These are phyloP conservation scores for Bipolaris oryzae DNA, from an alignment of 2,329 filamentous ascomycete species.

Conservation along the genomic window DNA sequence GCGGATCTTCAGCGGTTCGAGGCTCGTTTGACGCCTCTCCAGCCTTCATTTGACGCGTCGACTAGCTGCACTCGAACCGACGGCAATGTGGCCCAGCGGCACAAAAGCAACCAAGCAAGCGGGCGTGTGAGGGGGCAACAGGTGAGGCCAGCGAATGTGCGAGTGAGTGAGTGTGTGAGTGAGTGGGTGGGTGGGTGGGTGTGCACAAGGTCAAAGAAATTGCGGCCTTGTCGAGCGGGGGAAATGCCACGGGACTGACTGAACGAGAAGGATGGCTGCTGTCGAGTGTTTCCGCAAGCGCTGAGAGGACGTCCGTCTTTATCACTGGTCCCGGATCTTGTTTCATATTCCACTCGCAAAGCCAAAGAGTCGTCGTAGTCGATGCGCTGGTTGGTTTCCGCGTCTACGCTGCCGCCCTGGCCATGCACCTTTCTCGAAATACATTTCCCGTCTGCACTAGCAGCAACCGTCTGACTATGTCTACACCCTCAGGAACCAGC, in stretches of 20 bases:
- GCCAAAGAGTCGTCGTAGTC: constrained; percentile 22
- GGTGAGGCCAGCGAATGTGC: constrained; percentile 2
- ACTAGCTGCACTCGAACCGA: constrained; percentile 4
- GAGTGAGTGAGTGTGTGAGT: background rate
- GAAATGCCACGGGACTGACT: constrained; percentile 15
- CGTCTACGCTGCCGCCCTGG: constrained; percentile 18
- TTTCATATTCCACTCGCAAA: constrained; percentile 39
- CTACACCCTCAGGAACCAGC: background rate
- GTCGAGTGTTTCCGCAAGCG: constrained; percentile 33
- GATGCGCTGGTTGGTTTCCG: constrained; percentile 21
- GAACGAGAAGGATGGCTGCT: constrained; percentile 12
- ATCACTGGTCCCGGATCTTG: constrained; percentile 32
- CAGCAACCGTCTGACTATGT: background rate
- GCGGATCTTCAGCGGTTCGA: constrained; percentile 20
- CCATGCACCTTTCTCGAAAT: too few species aligned
- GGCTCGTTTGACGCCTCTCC: constrained; percentile 15
- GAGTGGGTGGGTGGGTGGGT: background rate
- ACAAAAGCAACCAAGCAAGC: constrained; percentile 9
- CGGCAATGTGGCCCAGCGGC: constrained; percentile 9
- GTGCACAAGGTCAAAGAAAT: background rate
- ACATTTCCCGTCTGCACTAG: background rate
- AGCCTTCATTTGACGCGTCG: constrained; percentile 13
- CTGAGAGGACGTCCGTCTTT: constrained; percentile 33
- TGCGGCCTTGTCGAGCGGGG: background rate
- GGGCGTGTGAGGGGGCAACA: constrained; percentile 7